A percentile compares a stretch with the other conserved stretches of the same genome.
These are phyloP conservation scores for Nephelium lappaceum DNA, from an alignment of 345 rosid species.

Conservation along the genomic window DNA sequence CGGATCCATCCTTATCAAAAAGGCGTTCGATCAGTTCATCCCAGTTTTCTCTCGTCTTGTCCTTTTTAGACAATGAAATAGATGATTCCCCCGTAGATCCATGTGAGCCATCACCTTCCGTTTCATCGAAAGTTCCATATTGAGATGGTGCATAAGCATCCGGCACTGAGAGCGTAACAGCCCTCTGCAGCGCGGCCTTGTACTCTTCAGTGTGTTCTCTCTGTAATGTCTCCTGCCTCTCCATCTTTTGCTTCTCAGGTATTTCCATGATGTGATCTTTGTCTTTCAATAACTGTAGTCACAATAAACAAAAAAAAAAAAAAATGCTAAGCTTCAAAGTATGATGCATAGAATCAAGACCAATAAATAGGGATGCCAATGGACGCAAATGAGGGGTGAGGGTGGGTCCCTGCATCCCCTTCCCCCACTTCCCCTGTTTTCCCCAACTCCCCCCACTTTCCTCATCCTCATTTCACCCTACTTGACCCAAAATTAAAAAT, in stretches of 20 bases:
- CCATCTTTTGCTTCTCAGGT: slow-evolving; percentile 84
- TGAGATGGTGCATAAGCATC: slow-evolving; percentile 63
- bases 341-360: background rate
- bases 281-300: slow-evolving; percentile 69
- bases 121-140: slow-evolving; percentile 80
- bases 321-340: background rate
- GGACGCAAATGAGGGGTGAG: too few species aligned
- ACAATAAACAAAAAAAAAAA: background rate
- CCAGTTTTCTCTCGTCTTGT: slow-evolving; percentile 59
- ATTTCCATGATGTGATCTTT: slow-evolving; percentile 65
- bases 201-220: slow-evolving; percentile 74
- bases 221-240: slow-evolving; percentile 72
- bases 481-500: too few species aligned
- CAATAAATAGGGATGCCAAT: too few species aligned
- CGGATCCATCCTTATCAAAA: slow-evolving; percentile 68
- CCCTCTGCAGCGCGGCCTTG: slow-evolving; percentile 84
- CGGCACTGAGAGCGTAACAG: slow-evolving; percentile 74
- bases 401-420: too few species aligned
- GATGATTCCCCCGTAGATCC: slow-evolving; percentile 45
- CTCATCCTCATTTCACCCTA: too few species aligned
- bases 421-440: too few species aligned
- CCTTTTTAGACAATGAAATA: slow-evolving; percentile 28
- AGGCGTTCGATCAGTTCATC: slow-evolving; percentile 71
- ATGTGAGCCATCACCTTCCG: slow-evolving; percentile 41
- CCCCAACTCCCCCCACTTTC: too few species aligned